A percentile compares a stretch with the other conserved stretches of the same genome.
These are phyloP conservation scores for Monosporozyma yasuniensis DNA, from an alignment of 805 yeast genomes.

Conservation along the genomic window DNA sequence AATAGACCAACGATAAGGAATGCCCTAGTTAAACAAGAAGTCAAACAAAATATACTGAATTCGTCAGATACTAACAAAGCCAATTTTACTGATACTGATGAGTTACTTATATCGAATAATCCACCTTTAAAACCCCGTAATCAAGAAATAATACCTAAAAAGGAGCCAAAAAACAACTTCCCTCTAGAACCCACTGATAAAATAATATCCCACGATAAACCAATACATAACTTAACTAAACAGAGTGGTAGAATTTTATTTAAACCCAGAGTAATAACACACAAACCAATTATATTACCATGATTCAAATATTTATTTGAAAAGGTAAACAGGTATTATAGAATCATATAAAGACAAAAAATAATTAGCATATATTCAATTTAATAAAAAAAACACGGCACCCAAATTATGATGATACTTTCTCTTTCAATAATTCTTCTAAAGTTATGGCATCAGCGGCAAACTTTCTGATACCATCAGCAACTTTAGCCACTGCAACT, in stretches of 20 bases:
- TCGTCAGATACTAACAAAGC: not conserved
- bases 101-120: not conserved
- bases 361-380: not conserved
- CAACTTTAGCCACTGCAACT: conserved; percentile 95
- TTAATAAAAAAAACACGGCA: not conserved
- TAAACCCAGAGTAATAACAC: not conserved
- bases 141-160: not conserved
- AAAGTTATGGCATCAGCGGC: conserved; percentile 87
- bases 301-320: not conserved
- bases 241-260: not conserved
- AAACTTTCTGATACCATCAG: conserved; percentile 97
- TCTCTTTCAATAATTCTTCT: conserved; percentile 53
- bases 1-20: conserved; percentile 12
- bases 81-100: not conserved
- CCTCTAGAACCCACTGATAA: not conserved
- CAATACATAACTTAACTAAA: not conserved
- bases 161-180: not conserved
- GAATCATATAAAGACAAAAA: not conserved
- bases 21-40: not conserved
- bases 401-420: conserved; percentile 24
- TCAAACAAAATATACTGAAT: not conserved
- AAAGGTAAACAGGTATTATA: not conserved
- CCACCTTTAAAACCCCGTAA: not conserved
- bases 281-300: not conserved
- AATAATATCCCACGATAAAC: not conserved